These are phyloP conservation scores for Cyphellophora europaea DNA, from an alignment of 2,329 filamentous ascomycete species.

Conservation along the genomic window DNA sequence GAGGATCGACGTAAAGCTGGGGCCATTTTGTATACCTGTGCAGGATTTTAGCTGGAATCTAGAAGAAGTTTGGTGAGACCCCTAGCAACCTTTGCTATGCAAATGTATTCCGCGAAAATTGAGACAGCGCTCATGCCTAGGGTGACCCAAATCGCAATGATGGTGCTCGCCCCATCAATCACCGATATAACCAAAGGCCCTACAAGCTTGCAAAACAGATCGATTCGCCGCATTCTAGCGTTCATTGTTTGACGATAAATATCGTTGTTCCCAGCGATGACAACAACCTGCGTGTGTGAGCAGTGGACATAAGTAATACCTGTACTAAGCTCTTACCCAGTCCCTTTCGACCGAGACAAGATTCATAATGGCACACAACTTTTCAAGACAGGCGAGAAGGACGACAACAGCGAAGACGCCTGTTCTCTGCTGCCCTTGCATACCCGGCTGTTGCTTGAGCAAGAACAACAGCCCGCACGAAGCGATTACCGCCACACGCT, in stretches of 20 bases:
- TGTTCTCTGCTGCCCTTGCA: neutral
- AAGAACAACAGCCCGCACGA: slow-evolving; percentile 40
- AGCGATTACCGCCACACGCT: slow-evolving; percentile 32
- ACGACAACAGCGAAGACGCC: slow-evolving; percentile 26
- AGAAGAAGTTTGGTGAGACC: slow-evolving; percentile 2
- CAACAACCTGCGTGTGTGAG: neutral
- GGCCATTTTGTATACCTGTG: too few species aligned
- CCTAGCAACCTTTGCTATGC: slow-evolving; percentile 26
- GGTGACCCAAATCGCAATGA: slow-evolving; percentile 37
- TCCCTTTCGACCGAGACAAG: slow-evolving; percentile 61
- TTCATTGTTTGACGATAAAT: slow-evolving; percentile 33
- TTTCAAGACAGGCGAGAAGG: slow-evolving; percentile 58
- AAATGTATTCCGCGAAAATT: slow-evolving; percentile 30
- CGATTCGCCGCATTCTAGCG: slow-evolving; percentile 47
- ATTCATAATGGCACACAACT: slow-evolving; percentile 56
- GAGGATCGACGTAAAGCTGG: too few species aligned
- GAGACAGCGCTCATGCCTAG: slow-evolving; percentile 34
- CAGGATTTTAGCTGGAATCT: too few species aligned
- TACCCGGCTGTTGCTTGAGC: slow-evolving; percentile 15
- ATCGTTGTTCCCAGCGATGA: slow-evolving; percentile 2
- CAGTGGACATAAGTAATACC: slow-evolving; percentile 25
- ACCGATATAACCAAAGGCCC: slow-evolving; percentile 43
- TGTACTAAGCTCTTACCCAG: slow-evolving; percentile 51
- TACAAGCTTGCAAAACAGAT: slow-evolving; percentile 48
- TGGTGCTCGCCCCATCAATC: slow-evolving; percentile 34